phyloP scores from a whole-genome alignment of 2,329 filamentous ascomycete species.

The Nigrospora osmanthi region DNA sequence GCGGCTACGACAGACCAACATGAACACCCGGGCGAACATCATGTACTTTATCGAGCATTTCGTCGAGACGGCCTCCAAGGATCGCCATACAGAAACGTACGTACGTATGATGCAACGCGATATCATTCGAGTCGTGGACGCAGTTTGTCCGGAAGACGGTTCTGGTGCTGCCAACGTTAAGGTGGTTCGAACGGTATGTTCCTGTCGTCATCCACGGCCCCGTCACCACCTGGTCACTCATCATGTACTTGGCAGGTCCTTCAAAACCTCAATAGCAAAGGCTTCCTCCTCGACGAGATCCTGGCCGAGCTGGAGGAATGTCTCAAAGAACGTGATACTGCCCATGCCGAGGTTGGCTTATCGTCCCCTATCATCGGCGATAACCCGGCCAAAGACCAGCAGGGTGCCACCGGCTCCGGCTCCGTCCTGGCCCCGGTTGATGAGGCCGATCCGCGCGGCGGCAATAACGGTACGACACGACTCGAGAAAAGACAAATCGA shows the following conservation, averaged over 20 bases:
- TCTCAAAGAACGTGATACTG: slow-evolving; percentile 69
- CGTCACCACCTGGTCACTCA: not conserved
- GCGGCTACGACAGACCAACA: slow-evolving; percentile 57
- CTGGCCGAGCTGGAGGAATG: slow-evolving; percentile 76
- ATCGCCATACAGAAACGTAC: slow-evolving; percentile 65
- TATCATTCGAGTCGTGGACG: slow-evolving; percentile 84
- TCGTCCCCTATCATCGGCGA: slow-evolving; percentile 38
- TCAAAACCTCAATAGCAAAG: slow-evolving; percentile 60
- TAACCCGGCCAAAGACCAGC: slow-evolving; percentile 22
- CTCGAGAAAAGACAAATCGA: slow-evolving; percentile 86
- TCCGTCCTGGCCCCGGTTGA: slow-evolving; percentile 32
- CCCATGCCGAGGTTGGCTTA: slow-evolving; percentile 46
- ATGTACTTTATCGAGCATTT: slow-evolving; percentile 99
- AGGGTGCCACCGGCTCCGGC: slow-evolving; percentile 27
- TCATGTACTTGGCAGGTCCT: slow-evolving; percentile 45
- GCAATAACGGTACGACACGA: slow-evolving; percentile 13
- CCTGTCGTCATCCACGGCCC: not conserved
- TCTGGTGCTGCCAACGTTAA: slow-evolving; percentile 90
- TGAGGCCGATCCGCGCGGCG: slow-evolving; percentile 20
- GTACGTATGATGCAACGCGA: slow-evolving; percentile 93
- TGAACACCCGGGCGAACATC: slow-evolving; percentile 97
- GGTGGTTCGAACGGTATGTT: slow-evolving; percentile 70
- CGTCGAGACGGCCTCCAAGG: slow-evolving; percentile 74
- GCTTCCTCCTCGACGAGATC: slow-evolving; percentile 65
- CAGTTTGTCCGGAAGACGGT: slow-evolving; percentile 79